Base-by-base conservation (phyloP, 768 basidiomycete genomes). In the Terana coerulea region DNA sequence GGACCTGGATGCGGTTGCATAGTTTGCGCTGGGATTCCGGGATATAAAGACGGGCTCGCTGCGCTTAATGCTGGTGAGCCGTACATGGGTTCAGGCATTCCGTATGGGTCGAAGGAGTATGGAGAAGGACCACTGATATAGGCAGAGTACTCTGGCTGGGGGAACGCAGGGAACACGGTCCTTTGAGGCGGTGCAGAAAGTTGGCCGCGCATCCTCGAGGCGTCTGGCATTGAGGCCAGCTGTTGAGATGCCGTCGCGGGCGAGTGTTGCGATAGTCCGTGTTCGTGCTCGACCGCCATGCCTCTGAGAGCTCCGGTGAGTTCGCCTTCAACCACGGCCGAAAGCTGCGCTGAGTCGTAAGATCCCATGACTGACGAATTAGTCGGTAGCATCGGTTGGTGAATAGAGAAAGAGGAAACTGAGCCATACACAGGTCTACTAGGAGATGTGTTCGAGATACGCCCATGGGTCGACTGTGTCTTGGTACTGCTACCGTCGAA, bases 261-360 rank as follows among this genome's bases (percentile, higher is more conserved):
- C 53, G 51, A 60, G 53, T 47, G 68, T 61, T 49, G 66, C 57
- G 46, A 68, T 49, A 54, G 64, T 58, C 65, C 61, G 30, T 63
- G 67, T 45, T 81, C 81, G 36, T 82, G 81, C 58, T 79, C 81
- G 17, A 81, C 79, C 6, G 66, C 72, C 78, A 82, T 81, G 12
- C 83, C 83, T 53, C 84, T 78, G 42, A 87, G 66, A 3, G 80
- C 74, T 28, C 78, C 64, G 12, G 81, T 69, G 29, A 86, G 69
- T 28, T 84, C 83, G 49, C 73, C 76, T 42, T 79, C 81, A 15
- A 72, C 75, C 39, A 68, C 61, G 30, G 73, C 63, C 12, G 75
- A 60, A 15, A 70, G 63, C 54, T 72, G 70, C 17, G 64, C 51
- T 29, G 71, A 61, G 55, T 78, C 78, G 49, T 72, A 70, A 19